phyloP scores from a whole-genome alignment of 192 early-diverging fungal species.

The Phycomyces nitens region DNA sequence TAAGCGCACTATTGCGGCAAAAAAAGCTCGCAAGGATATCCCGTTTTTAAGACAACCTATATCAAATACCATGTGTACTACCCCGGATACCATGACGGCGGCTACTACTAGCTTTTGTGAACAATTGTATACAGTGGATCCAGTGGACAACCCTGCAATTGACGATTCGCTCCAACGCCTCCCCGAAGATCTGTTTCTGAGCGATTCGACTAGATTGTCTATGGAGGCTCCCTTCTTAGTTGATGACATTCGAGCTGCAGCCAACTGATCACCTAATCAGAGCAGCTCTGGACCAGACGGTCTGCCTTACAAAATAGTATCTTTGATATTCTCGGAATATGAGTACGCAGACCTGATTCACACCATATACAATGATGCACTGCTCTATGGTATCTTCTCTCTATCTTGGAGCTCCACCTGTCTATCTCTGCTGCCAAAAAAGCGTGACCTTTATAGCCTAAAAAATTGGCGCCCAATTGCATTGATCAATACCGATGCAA shows the following conservation, averaged over 20 bases:
- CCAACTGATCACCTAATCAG: neutral
- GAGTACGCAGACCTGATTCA: neutral
- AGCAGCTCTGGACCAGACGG: conserved; percentile 16
- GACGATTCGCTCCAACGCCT: too few relatives aligned
- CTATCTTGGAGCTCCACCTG: neutral
- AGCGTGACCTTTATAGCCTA: conserved; percentile 19
- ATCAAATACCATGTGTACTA: too few relatives aligned
- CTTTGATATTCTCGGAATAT: neutral
- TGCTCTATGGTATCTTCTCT: neutral
- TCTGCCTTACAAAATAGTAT: too few relatives aligned
- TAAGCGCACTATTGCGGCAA: neutral
- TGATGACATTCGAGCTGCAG: neutral
- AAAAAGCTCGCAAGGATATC: neutral
- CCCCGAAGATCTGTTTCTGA: too few relatives aligned
- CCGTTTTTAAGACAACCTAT: too few relatives aligned
- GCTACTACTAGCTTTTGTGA: too few relatives aligned
- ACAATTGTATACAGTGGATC: too few relatives aligned
- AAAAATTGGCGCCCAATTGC: conserved; percentile 23
- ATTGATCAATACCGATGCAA: conserved; percentile 17
- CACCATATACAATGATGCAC: neutral
- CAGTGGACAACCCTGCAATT: too few relatives aligned
- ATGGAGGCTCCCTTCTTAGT: neutral
- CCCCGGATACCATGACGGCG: too few relatives aligned
- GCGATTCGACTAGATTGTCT: neutral
- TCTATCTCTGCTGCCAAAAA: conserved; percentile 19